phyloP scores from a whole-genome alignment of 1,284 basidiomycete genomes.

The Puccinia polysora region DNA sequence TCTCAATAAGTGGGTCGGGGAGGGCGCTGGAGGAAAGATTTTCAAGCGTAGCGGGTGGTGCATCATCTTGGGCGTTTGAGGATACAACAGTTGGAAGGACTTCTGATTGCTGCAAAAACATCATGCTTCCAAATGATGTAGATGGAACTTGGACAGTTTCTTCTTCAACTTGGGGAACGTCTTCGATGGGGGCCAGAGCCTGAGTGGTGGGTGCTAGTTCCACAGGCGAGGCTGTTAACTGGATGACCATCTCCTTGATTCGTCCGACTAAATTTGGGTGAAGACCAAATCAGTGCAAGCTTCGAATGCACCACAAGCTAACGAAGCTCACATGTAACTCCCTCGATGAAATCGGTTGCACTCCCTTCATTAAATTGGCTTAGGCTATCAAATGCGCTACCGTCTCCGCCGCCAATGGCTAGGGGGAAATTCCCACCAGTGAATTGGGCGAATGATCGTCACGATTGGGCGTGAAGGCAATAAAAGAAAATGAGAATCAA shows the following conservation, averaged over 20 bases:
- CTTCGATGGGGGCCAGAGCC: not conserved
- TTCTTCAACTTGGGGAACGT: not conserved
- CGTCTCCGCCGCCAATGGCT: slow-evolving; percentile 48
- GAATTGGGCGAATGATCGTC: not conserved
- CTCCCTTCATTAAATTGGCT: slow-evolving; percentile 45
- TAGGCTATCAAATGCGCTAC: slow-evolving; percentile 49
- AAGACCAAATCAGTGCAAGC: not conserved
- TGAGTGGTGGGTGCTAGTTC: slow-evolving; percentile 16
- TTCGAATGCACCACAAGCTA: not conserved
- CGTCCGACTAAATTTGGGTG: slow-evolving; percentile 44
- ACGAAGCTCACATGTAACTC: slow-evolving; percentile 48
- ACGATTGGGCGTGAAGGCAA: not conserved
- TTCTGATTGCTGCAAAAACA: slow-evolving; percentile 43
- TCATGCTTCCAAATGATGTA: slow-evolving; percentile 34
- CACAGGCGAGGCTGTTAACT: slow-evolving; percentile 49
- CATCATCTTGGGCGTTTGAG: not conserved
- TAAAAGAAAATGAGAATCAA: not conserved
- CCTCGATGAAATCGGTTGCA: slow-evolving; percentile 46
- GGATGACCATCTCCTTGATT: slow-evolving; percentile 49
- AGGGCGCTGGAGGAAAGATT: not conserved
- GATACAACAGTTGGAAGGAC: not conserved
- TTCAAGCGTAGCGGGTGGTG: not conserved
- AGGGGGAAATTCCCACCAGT: not conserved
- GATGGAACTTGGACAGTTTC: slow-evolving; percentile 13
- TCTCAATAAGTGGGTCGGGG: not conserved